These are phyloP conservation scores for Aurantiochytrium sp. DNA, from an alignment of 108 stramenopile species.

Conservation along the genomic window DNA sequence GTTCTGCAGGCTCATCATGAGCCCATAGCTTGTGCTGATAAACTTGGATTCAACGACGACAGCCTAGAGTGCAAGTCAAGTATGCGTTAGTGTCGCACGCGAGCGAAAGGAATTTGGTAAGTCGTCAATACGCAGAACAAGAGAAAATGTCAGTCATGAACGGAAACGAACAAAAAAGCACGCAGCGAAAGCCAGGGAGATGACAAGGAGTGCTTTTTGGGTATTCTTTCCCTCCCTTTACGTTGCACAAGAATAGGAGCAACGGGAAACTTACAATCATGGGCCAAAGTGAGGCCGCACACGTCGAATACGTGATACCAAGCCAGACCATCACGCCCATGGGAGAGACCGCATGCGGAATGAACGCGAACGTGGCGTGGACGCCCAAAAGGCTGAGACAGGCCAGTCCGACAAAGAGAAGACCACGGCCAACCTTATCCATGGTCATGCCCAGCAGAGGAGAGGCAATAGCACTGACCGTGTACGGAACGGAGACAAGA, in stretches of 20 bases:
- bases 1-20: constrained; percentile 15
- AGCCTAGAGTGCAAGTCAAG: background rate
- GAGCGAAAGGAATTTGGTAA: too few species aligned
- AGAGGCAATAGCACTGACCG: background rate
- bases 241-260: background rate
- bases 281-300: background rate
- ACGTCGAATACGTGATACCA: background rate
- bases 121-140: too few species aligned
- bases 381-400: background rate
- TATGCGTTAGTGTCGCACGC: background rate
- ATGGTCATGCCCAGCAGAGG: background rate
- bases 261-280: constrained; percentile 7
- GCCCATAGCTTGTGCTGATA: background rate
- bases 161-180: too few species aligned
- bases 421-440: background rate
- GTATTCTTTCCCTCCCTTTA: too few species aligned
- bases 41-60: background rate
- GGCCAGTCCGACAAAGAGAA: background rate
- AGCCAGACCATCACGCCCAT: constrained; percentile 6
- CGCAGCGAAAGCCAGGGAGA: too few species aligned
- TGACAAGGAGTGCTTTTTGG: too few species aligned
- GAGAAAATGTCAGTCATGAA: too few species aligned
- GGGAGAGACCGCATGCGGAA: background rate
- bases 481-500: background rate
- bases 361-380: background rate